phyloP scores from a whole-genome alignment of 2,329 filamentous ascomycete genomes.

The Leptographium radiaticola region DNA sequence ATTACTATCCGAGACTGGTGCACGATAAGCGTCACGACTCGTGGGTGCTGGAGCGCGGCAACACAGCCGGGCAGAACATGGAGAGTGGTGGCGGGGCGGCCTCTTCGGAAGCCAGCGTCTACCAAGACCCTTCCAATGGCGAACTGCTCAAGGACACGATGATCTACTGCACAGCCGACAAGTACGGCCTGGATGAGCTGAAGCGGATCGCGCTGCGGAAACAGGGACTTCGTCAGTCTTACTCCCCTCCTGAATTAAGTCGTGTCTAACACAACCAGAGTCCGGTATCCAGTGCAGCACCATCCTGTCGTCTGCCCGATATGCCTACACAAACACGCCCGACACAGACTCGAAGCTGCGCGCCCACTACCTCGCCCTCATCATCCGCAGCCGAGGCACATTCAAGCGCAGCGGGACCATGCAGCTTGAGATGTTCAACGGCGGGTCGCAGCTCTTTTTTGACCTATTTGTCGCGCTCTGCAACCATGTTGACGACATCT shows the following conservation, averaged over 20 bases:
- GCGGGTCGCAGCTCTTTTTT: constrained; percentile 75
- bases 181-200: constrained; percentile 70
- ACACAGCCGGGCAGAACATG: constrained; percentile 22
- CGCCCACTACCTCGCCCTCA: constrained; percentile 83
- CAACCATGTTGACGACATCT: constrained; percentile 71
- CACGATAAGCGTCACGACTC: constrained; percentile 70
- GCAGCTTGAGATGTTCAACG: constrained; percentile 87
- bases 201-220: constrained; percentile 78
- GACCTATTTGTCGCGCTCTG: constrained; percentile 87
- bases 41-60: constrained; percentile 63
- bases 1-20: constrained; percentile 74
- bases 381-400: constrained; percentile 74
- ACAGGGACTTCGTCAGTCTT: constrained; percentile 60
- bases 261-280: constrained; percentile 27
- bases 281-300: constrained; percentile 73
- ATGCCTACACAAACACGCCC: constrained; percentile 78
- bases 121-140: constrained; percentile 49
- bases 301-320: constrained; percentile 77
- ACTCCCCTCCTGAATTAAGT: neutral
- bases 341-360: constrained; percentile 83
- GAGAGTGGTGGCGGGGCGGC: constrained; percentile 24
- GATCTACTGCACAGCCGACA: constrained; percentile 80
- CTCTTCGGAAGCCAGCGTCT: constrained; percentile 49
- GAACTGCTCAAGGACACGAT: constrained; percentile 77
- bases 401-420: constrained; percentile 93